Conservation (phyloP, 2,329 filamentous ascomycete species). For the Talaromyces sp. region DNA sequence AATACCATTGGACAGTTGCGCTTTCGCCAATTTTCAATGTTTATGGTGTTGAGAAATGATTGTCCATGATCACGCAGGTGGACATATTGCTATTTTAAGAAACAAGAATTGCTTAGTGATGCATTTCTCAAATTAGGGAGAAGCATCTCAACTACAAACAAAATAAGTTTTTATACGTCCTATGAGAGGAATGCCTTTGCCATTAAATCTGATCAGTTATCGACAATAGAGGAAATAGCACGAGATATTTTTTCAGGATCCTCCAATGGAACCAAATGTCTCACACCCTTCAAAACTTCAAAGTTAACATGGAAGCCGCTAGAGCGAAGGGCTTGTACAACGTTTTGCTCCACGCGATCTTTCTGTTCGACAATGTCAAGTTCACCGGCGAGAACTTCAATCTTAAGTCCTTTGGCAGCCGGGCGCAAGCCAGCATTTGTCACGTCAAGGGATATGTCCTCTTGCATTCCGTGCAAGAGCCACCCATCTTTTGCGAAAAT, state of each 20-base stretch:
- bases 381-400: slow-evolving; percentile 26
- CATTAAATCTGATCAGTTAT: neutral
- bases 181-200: neutral
- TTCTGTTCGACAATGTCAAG: slow-evolving; percentile 29
- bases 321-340: slow-evolving; percentile 14
- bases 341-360: slow-evolving; percentile 23
- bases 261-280: slow-evolving; percentile 23
- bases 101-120: neutral
- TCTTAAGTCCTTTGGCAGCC: slow-evolving; percentile 12
- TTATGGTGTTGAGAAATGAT: too few relatives aligned
- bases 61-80: too few relatives aligned
- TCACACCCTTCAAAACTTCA: slow-evolving; percentile 11
- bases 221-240: neutral
- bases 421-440: slow-evolving; percentile 10
- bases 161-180: neutral
- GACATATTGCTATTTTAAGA: neutral
- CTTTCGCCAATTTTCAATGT: too few relatives aligned
- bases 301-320: slow-evolving; percentile 12
- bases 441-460: slow-evolving; percentile 23
- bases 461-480: slow-evolving; percentile 30
- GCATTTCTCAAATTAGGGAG: neutral
- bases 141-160: neutral
- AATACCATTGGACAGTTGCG: too few relatives aligned
- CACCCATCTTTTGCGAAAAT: slow-evolving; percentile 28
- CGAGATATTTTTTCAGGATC: slow-evolving; percentile 11